Percentiles rank a stretch among this genome's conserved stretches.
These are phyloP conservation scores for Echinosphaeria canescens DNA, from an alignment of 2,329 filamentous ascomycete species.

Conservation along the genomic window DNA sequence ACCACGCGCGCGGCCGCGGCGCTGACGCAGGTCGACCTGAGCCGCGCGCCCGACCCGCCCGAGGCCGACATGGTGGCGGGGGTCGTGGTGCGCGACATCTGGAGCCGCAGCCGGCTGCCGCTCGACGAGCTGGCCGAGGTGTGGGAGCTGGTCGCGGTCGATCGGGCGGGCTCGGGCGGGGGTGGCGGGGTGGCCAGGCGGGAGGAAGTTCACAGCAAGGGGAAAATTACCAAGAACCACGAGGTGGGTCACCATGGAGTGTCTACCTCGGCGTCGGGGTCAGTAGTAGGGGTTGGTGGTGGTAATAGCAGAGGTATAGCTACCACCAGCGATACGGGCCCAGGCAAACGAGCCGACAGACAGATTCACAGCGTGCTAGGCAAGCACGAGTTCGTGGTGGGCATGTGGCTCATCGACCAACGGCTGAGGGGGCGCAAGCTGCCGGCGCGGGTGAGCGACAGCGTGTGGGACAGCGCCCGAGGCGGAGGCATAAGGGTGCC, in stretches of 20 bases:
- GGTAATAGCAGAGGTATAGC: no score
- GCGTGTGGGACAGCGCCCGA: constrained; percentile 52
- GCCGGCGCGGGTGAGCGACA: constrained; percentile 45
- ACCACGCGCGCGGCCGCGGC: background rate
- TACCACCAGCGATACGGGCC: no score
- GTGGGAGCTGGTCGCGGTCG: constrained; percentile 60
- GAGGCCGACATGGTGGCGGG: constrained; percentile 34
- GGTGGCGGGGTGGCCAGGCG: no score
- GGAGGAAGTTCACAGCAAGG: no score
- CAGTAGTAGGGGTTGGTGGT: no score
- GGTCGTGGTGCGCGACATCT: constrained; percentile 54
- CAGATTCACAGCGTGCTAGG: no score
- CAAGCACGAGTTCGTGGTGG: constrained; percentile 60
- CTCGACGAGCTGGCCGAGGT: constrained; percentile 49
- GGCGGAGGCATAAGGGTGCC: constrained; percentile 18
- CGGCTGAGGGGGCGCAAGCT: constrained; percentile 60
- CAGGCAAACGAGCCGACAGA: no score
- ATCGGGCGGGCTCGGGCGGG: constrained; percentile 27
- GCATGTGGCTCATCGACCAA: constrained; percentile 68
- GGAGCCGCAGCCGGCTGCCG: constrained; percentile 46
- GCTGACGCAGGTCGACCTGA: constrained; percentile 1
- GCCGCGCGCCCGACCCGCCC: constrained; percentile 2
- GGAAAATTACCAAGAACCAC: no score
- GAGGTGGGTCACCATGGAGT: no score
- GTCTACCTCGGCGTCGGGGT: no score